Base-by-base conservation (phyloP, 2,329 filamentous ascomycete genomes). In the Verticillium klebahnii region DNA sequence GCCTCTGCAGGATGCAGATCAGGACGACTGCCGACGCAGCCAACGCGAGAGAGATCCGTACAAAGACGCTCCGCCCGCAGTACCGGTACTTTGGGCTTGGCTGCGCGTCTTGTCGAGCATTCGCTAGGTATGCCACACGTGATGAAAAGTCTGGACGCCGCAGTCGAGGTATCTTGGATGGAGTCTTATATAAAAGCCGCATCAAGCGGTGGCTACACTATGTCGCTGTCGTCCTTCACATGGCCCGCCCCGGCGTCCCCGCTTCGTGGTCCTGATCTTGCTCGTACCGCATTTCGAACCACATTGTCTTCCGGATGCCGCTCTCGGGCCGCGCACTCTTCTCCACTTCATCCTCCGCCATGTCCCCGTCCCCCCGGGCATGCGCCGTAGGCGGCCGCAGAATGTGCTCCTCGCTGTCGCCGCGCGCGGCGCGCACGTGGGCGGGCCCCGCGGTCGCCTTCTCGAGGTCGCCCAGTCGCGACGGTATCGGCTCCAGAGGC, bases 261-360 rank as follows among this genome's bases (percentile, higher is more conserved):
- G 19, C 14, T 23, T 54, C 54, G 11, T 65, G 62, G 54, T 76
- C 74, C 50, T 75, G 74, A 14, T 54, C 54, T 7, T 65, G 62
- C 55, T 76, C 74, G 50, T 75, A 74, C 15, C 69, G 74, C 19
- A 77, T 66, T 40, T 72, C 70, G 62, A 75, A 77, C 34, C 72
- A 66, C 19, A 71, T 74, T 31, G 74, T 75, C 64, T 76, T 77
- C 14, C 73, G 67, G 60, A 77, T 75, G 12, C 68, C 68, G 32
- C 69, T 65, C 8, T 60, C 61, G 32, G 63, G 5, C 63, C 56
- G 34, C 61, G 59, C 34, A 62, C 60, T 52, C 59, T 45, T 29
- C 57, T 59, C 45, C 57, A 58, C n/a, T 55, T 60, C 3, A 58
- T 60, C 17, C 40, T 64, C 8, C 34, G 57, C 14, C 57, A 50